A percentile compares a stretch with the other conserved stretches of the same genome.
phyloP scores from a whole-genome alignment of 768 basidiomycete genomes.

The Xanthoconium purpureum region DNA sequence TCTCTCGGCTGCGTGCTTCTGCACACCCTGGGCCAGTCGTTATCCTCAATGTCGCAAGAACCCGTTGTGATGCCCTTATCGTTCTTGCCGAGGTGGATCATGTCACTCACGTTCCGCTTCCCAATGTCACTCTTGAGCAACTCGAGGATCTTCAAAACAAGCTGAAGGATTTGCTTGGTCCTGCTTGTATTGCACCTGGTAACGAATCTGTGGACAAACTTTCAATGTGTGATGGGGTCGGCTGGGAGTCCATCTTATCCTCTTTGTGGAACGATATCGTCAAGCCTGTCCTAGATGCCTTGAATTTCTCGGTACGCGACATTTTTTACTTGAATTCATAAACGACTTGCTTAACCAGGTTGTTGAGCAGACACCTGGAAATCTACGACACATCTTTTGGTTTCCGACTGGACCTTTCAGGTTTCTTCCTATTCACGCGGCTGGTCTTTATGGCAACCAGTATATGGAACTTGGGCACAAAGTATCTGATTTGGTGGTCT shows the following conservation, averaged over 20 bases:
- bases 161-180: not conserved
- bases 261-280: slow-evolving; percentile 5
- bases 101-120: not conserved
- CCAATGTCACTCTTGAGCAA: not conserved
- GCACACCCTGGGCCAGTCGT: not conserved
- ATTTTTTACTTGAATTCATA: not conserved
- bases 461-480: not conserved
- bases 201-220: not conserved
- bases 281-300: not conserved
- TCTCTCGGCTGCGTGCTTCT: not conserved
- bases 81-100: not conserved
- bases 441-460: not conserved
- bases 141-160: not conserved
- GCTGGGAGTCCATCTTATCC: slow-evolving; percentile 2
- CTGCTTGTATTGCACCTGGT: not conserved
- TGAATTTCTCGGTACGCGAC: not conserved
- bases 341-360: no score
- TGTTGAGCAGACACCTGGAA: not conserved
- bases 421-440: not conserved
- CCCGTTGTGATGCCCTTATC: not conserved
- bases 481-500: not conserved
- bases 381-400: not conserved
- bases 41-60: not conserved
- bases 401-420: not conserved
- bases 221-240: not conserved